phyloP scores from a whole-genome alignment of 2,329 filamentous ascomycete genomes.

The Scortechinia acanthostroma region DNA sequence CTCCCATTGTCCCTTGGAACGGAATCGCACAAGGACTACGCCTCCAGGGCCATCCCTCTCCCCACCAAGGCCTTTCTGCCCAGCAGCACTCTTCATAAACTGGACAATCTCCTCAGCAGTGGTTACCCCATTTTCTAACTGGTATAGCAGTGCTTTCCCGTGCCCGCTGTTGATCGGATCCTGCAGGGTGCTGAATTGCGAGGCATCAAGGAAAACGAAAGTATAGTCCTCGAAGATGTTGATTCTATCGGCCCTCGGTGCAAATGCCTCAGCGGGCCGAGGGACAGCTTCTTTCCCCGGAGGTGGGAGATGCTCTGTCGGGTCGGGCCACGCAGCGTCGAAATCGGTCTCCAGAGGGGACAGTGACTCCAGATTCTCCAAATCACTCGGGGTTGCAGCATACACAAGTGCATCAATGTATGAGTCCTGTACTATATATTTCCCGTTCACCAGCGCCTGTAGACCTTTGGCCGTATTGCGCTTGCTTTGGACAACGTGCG shows the following conservation, averaged over 20 bases:
- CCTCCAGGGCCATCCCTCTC: conserved; percentile 25
- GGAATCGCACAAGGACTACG: conserved; percentile 46
- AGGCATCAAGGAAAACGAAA: conserved; percentile 46
- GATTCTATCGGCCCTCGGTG: conserved; percentile 36
- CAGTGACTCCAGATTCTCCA: conserved; percentile 33
- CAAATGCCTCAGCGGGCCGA: conserved; percentile 38
- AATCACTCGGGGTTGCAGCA: conserved; percentile 32
- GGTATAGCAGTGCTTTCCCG: conserved; percentile 47
- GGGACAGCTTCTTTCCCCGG: conserved; percentile 42
- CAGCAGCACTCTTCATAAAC: conserved; percentile 42
- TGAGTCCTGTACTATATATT: conserved; percentile 42
- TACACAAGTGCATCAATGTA: conserved; percentile 47
- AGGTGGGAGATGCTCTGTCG: conserved; percentile 40
- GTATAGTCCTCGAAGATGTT: conserved; percentile 49
- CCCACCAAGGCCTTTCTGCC: conserved; percentile 35
- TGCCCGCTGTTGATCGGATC: conserved; percentile 46
- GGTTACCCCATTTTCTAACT: conserved; percentile 35
- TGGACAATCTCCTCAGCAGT: conserved; percentile 41
- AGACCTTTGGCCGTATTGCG: conserved; percentile 52
- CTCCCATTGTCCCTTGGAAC: conserved; percentile 27
- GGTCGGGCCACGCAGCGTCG: conserved; percentile 47
- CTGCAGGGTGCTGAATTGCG: conserved; percentile 43
- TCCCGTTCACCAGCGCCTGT: conserved; percentile 51
- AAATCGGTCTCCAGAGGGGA: conserved; percentile 51
- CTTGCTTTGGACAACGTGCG: conserved; percentile 53